phyloP scores from a whole-genome alignment of 2,329 filamentous ascomycete species.

The Colletotrichum tofieldiae region DNA sequence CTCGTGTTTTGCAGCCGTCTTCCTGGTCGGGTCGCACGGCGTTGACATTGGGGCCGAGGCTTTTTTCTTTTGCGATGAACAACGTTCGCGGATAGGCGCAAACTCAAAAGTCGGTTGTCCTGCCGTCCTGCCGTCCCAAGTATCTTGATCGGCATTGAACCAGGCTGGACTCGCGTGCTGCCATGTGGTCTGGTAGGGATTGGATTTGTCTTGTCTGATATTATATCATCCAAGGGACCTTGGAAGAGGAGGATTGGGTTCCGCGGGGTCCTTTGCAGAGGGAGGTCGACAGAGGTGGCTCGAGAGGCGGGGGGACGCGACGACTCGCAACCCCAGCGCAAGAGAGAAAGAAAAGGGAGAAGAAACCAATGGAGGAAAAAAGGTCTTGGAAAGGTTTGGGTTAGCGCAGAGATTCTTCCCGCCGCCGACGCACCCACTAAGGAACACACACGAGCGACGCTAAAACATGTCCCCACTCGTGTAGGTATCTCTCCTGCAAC shows the following conservation, averaged over 20 bases:
- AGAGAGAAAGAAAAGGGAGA: not conserved
- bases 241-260: not conserved
- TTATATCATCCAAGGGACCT: not conserved
- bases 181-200: not conserved
- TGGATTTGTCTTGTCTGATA: slow-evolving; percentile 32
- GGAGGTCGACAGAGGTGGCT: not conserved
- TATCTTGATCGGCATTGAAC: not conserved
- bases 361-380: not conserved
- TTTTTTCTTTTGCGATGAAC: slow-evolving; percentile 16
- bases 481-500: not conserved
- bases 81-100: not conserved
- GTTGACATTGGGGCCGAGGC: not conserved
- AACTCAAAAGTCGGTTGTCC: slow-evolving; percentile 8
- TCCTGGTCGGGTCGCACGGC: not conserved
- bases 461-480: not conserved
- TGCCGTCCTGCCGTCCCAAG: not conserved
- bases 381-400: slow-evolving; percentile 6
- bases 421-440: slow-evolving; percentile 29
- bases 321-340: not conserved
- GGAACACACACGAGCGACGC: slow-evolving; percentile 34
- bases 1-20: slow-evolving; percentile 16
- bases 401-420: slow-evolving; percentile 18
- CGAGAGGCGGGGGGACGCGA: slow-evolving; percentile 7
- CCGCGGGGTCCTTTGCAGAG: slow-evolving; percentile 22
- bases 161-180: not conserved